Base-by-base conservation (phyloP, 2,329 filamentous ascomycete species). In the Lachnellula hyalina region DNA sequence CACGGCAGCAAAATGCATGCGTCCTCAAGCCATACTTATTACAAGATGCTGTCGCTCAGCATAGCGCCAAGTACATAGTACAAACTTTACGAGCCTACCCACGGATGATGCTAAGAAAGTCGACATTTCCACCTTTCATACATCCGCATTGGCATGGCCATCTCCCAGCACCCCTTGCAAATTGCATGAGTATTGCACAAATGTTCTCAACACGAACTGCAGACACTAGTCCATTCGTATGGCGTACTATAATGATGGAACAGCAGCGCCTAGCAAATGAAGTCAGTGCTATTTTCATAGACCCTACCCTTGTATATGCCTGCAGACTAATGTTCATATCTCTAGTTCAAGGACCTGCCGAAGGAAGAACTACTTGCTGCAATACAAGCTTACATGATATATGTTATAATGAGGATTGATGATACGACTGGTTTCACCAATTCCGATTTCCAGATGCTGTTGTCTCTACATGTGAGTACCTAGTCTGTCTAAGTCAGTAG, bases 91-190 rank as follows among this genome's bases (percentile, higher is more conserved):
- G 63, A 11, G 40, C 61, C 9, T 62, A 57, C 25, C 63, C 64
- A 2, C 47, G 36, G 7, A 63, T 62, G 61, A 62, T 66, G 61
- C 49, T 61, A 8, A 57, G 61, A 25, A 59, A 55, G 49, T 55
- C 63, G 45, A 65, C 58, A 2, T 60, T 66, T 40, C 63, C 64
- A 23, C 60, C 55, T 21, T 64, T 65, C 49, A 64, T 66, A 34
- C 63, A 66, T 53, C 61, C 57, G 15, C 44, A 48, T 12, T 55
- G 49, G 53, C 11, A 40, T n/a, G n/a, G n/a, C 17, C 12, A 14
- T 36, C 28, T 44, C 14, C 58, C 61, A 4, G 47, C 49, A 25
- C 45, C 61, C 17, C 47, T 66, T 9, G 50, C 50, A 19, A 62
- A 28, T 7, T 66, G 64, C 34, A 65, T 65, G 62, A 53, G 57